Evolutionary conservation across 768 basidiomycete species (phyloP).

Genomic region (Agaricus sinodeliciosus): DNA sequence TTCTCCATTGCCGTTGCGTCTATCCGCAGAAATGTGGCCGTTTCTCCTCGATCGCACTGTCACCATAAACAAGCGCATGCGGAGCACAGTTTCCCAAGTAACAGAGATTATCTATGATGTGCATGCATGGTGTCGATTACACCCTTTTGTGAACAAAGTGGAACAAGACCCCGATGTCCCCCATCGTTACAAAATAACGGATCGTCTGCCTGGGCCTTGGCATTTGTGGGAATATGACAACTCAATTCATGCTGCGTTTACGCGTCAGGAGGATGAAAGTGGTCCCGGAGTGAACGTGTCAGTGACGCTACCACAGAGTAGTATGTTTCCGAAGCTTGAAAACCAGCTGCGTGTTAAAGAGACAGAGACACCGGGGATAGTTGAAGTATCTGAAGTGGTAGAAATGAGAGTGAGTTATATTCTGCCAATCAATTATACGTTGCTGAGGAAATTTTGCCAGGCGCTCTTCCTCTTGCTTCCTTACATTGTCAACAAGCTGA

Average conservation of each 20-base stretch:
- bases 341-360: conserved; percentile 13
- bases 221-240: conserved; percentile 6
- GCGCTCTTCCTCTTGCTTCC: conserved; percentile 28
- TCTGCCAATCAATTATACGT: background rate
- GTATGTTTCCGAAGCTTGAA: conserved; percentile 13
- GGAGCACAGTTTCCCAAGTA: conserved; percentile 5
- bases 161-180: conserved; percentile 8
- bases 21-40: conserved; percentile 19
- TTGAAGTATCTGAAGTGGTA: conserved; percentile 21
- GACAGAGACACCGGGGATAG: conserved; percentile 10
- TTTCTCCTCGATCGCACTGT: conserved; percentile 24
- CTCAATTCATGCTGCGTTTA: background rate
- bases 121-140: background rate
- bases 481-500: conserved; percentile 25
- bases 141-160: conserved; percentile 7
- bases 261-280: conserved; percentile 11
- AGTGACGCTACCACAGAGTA: conserved; percentile 2
- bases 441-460: conserved; percentile 13
- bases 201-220: background rate
- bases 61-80: conserved; percentile 17
- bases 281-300: conserved; percentile 16
- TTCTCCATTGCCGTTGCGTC: background rate
- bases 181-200: conserved; percentile 7
- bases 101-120: conserved; percentile 1
- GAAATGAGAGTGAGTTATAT: conserved; percentile 20